These are phyloP conservation scores for Dothideomycetidae sp. DNA, from an alignment of 2,329 filamentous ascomycete species.

Conservation along the genomic window DNA sequence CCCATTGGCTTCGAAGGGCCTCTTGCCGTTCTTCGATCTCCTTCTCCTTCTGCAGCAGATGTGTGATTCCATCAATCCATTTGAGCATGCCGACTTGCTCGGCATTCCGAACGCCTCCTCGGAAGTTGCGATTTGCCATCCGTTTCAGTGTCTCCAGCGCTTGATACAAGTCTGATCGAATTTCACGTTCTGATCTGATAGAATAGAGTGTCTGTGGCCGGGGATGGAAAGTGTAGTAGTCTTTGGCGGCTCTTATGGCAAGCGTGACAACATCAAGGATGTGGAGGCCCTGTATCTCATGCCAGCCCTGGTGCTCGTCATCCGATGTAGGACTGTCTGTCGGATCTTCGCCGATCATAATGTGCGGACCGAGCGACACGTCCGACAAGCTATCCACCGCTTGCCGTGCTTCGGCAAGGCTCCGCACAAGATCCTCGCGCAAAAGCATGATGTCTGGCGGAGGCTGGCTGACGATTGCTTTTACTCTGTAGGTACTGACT, in stretches of 20 bases:
- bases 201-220: conserved; percentile 70
- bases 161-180: conserved; percentile 68
- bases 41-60: conserved; percentile 63
- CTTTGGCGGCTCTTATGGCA: conserved; percentile 87
- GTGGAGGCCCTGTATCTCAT: conserved; percentile 81
- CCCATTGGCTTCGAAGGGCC: conserved; percentile 40
- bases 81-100: conserved; percentile 61
- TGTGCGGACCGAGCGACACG: conserved; percentile 13
- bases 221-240: conserved; percentile 91
- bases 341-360: conserved; percentile 13
- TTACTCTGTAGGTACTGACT: conserved; percentile 85
- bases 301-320: conserved; percentile 48
- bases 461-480: conserved; percentile 65
- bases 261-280: conserved; percentile 85
- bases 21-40: conserved; percentile 61
- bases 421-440: conserved; percentile 51
- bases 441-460: conserved; percentile 73
- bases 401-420: conserved; percentile 54
- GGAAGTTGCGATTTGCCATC: conserved; percentile 78
- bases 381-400: conserved; percentile 45
- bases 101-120: conserved; percentile 62
- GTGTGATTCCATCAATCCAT: conserved; percentile 69
- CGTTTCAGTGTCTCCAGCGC: conserved; percentile 86
- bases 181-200: conserved; percentile 75
- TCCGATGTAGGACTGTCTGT: conserved; percentile 14